These are phyloP conservation scores for Cornus florida DNA, from an alignment of 148 eudicot species.

Conservation along the genomic window DNA sequence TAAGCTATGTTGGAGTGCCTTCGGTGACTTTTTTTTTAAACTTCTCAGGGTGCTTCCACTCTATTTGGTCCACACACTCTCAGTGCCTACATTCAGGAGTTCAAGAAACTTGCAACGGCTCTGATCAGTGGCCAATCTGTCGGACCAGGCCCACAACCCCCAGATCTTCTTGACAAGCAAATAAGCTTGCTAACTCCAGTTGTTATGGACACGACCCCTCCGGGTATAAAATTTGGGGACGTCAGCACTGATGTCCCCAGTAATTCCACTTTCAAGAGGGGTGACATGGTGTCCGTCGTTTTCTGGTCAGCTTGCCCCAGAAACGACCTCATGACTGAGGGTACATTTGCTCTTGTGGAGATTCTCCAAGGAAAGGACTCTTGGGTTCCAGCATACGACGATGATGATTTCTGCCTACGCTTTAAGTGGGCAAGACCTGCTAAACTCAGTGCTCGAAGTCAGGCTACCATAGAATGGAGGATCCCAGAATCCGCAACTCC, in stretches of 20 bases:
- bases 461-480: constrained; percentile 87
- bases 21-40: not conserved
- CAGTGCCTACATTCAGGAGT: constrained; percentile 85
- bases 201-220: constrained; percentile 61
- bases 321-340: constrained; percentile 93
- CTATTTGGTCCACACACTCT: constrained; percentile 93
- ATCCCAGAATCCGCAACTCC: constrained; percentile 59
- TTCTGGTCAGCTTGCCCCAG: constrained; percentile 94
- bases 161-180: constrained; percentile 82
- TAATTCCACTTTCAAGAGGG: constrained; percentile 65
- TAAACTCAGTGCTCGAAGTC: constrained; percentile 64
- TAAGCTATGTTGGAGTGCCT: not conserved
- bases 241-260: constrained; percentile 50
- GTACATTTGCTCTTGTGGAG: constrained; percentile 83
- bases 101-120: constrained; percentile 73
- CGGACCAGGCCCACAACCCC: constrained; percentile 77
- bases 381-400: constrained; percentile 84
- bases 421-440: constrained; percentile 87
- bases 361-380: constrained; percentile 55
- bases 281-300: constrained; percentile 57
- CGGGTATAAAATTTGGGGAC: constrained; percentile 69
- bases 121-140: constrained; percentile 48
- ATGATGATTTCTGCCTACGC: constrained; percentile 85
- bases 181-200: constrained; percentile 81
- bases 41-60: constrained; percentile 88